Percentiles rank a stretch among this genome's conserved stretches.
Conservation (phyloP, 805 yeast genomes). For the Wickerhamomyces strasburgensis region DNA sequence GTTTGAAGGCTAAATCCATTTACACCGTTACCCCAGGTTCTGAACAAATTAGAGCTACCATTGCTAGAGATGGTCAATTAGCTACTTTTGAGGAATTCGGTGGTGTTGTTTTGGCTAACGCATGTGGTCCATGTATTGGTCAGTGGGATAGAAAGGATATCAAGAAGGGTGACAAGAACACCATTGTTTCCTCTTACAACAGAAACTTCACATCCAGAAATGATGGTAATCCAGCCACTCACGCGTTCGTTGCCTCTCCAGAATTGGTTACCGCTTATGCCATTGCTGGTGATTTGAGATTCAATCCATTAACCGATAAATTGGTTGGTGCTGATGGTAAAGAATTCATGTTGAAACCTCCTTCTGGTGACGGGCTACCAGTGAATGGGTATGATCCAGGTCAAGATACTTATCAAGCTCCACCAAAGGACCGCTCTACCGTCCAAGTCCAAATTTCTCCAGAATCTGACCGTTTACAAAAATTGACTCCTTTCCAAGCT, state of each 20-base stretch:
- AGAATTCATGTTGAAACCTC: constrained; percentile 83
- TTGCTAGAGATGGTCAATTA: constrained; percentile 92
- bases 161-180: constrained; percentile 92
- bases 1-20: constrained; percentile 85
- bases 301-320: constrained; percentile 92
- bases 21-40: constrained; percentile 97
- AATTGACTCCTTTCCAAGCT: constrained; percentile 86
- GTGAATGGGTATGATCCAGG: constrained; percentile 86
- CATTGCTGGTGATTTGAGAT: constrained; percentile 91
- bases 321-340: constrained; percentile 85
- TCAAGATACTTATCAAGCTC: constrained; percentile 94
- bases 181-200: constrained; percentile 95
- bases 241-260: constrained; percentile 96
- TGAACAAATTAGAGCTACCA: constrained; percentile 97
- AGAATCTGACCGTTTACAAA: constrained; percentile 93
- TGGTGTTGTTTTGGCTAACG: constrained; percentile 92
- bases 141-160: constrained; percentile 97
- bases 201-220: constrained; percentile 97
- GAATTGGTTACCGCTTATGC: constrained; percentile 95
- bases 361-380: constrained; percentile 89
- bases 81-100: constrained; percentile 86
- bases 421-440: constrained; percentile 78
- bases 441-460: constrained; percentile 79
- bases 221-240: constrained; percentile 96
- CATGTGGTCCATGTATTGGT: constrained; percentile 99